Evolutionary conservation across 2,329 filamentous ascomycete species (phyloP).

Genomic region (Aspergillus quadrilineatus): DNA sequence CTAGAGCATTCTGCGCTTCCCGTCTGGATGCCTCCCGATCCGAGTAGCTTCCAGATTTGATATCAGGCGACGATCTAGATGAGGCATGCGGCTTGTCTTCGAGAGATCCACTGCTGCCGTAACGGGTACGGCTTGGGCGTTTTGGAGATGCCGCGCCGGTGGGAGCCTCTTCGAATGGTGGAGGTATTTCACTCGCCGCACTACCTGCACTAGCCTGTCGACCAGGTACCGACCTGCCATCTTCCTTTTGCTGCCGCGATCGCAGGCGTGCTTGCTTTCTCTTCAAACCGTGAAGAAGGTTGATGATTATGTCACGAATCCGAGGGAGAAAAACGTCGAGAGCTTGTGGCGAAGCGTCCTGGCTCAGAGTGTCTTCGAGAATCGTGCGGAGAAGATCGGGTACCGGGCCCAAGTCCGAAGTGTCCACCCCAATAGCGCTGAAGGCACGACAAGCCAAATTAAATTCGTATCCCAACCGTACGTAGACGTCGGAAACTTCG

Average conservation of each 20-base stretch:
- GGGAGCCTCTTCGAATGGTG: conserved; percentile 44
- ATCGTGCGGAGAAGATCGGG: conserved; percentile 87
- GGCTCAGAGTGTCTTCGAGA: conserved; percentile 91
- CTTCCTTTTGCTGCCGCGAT: conserved; percentile 54
- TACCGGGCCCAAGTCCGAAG: conserved; percentile 88
- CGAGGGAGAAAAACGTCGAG: conserved; percentile 89
- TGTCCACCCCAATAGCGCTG: conserved; percentile 94
- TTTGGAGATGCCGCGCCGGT: conserved; percentile 33
- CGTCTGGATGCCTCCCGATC: conserved; percentile 42
- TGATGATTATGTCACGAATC: conserved; percentile 98
- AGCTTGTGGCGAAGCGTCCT: conserved; percentile 91
- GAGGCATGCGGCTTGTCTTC: conserved; percentile 32
- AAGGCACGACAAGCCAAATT: conserved; percentile 98
- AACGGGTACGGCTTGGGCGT: conserved; percentile 33
- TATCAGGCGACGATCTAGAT: conserved; percentile 32
- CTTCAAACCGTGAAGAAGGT: conserved; percentile 90
- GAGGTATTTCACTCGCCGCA: conserved; percentile 46
- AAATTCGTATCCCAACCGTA: conserved; percentile 96
- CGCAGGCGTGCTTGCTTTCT: conserved; percentile 89
- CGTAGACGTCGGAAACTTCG: conserved; percentile 97
- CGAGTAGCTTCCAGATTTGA: conserved; percentile 31
- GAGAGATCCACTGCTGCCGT: conserved; percentile 40
- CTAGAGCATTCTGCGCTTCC: conserved; percentile 38
- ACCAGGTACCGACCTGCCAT: conserved; percentile 41
- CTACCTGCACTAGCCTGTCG: conserved; percentile 51